Base-by-base conservation (phyloP, 495 filamentous ascomycete genomes). In the Hypomontagnella submonticulosa region DNA sequence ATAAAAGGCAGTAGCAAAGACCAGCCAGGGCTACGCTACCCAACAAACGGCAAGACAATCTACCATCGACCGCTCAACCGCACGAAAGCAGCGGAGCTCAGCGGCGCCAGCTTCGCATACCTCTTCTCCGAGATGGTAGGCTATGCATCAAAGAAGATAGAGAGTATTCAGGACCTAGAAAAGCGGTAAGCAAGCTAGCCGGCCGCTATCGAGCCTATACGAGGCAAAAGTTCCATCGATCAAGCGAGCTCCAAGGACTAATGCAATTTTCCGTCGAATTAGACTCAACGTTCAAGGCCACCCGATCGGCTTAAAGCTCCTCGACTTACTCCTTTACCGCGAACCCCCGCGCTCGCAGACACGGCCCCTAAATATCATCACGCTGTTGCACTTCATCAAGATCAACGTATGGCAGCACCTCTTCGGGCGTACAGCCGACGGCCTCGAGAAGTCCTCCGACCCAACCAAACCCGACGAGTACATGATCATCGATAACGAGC, bases 401-500 rank as follows among this genome's bases (percentile, higher is more conserved):
- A 89, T 89, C 38, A 89, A 88, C 23, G 83, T 98, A 46, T 99
- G 93, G 92, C 87, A 88, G 43, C 90, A 94, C 75, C 90, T 99
- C 38, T 99, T 98, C 79, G 84, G 83, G 51, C 91, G 94, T 20
- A 85, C 92, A 15, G 95, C 95, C 27, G 93, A 97, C 75, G 88
- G 91, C 12, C 87, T 99, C 57, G 95, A 99, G 78, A 92, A 92
- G 77, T 91, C 88, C 57, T 84, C 86, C n/a, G 87, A 90, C 53
- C 84, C 89, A 3, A 85, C 87, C 13, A 92, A 90, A 10, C 88
- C 91, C 2, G 90, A 93, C 73, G 93, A 98, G 80, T 99, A 97
- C 81, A 97, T 99, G 94, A 92, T 99, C 69, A 88, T 88, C 59
- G 95, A 99, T 75, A 97, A 99, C 74, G 96, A 98, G 71, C 95